These are phyloP conservation scores for Venturia effusa DNA, from an alignment of 2,329 filamentous ascomycete genomes.

Conservation along the genomic window DNA sequence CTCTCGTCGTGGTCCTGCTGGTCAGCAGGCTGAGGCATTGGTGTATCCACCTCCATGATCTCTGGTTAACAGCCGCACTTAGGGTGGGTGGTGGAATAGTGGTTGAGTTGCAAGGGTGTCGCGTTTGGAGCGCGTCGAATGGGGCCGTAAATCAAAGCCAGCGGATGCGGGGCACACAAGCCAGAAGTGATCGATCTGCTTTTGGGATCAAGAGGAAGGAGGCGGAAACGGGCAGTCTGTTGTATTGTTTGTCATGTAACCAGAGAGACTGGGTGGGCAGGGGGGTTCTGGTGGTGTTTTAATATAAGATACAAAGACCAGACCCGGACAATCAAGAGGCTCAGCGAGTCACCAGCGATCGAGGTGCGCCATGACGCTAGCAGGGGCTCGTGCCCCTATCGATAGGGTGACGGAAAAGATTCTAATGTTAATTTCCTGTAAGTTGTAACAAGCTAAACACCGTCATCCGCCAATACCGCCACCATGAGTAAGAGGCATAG, in stretches of 20 bases:
- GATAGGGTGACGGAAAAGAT: not conserved
- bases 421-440: not conserved
- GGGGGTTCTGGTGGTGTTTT: not conserved
- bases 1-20: conserved; percentile 27
- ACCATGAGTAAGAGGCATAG: conserved; percentile 51
- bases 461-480: not conserved
- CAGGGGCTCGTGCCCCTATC: not conserved
- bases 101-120: conserved; percentile 1
- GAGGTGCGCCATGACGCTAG: not conserved
- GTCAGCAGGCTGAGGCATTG: not conserved
- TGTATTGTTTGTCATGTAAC: not conserved
- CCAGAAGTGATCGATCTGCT: not conserved
- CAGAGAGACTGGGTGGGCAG: not conserved
- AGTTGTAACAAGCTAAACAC: not conserved
- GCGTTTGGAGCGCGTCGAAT: conserved; percentile 1
- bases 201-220: not conserved
- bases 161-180: conserved; percentile 13
- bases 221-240: not conserved
- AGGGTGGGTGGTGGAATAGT: not conserved
- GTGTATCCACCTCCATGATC: conserved; percentile 8
- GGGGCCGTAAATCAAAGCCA: not conserved
- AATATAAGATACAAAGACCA: not conserved
- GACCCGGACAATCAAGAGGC: not conserved
- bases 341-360: not conserved
- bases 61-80: not conserved